phyloP scores from a whole-genome alignment of 2,329 filamentous ascomycete genomes.

The Trichoderma endophyticum region DNA sequence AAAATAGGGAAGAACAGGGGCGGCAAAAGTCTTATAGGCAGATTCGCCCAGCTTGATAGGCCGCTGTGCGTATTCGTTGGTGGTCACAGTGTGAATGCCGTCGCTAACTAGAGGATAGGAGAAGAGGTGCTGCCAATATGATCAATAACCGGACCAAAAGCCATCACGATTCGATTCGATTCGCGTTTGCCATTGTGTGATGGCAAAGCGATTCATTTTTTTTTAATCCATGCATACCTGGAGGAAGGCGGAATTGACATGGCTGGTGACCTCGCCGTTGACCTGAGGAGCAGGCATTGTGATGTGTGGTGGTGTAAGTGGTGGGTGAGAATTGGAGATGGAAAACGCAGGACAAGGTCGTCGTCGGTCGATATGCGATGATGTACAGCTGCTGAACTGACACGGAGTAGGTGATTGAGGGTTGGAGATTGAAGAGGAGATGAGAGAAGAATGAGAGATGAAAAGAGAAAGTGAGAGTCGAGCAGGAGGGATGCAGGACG shows the following conservation, averaged over 20 bases:
- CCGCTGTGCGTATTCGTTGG: slow-evolving; percentile 78
- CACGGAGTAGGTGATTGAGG: background rate
- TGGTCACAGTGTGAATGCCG: slow-evolving; percentile 72
- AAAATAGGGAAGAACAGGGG: slow-evolving; percentile 69
- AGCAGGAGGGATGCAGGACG: slow-evolving; percentile 11
- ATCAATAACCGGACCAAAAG: background rate
- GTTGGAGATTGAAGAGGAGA: background rate
- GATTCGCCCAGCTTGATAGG: slow-evolving; percentile 72
- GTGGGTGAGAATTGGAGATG: background rate
- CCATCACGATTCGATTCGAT: background rate
- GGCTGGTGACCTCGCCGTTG: slow-evolving; percentile 49
- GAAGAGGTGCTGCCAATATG: slow-evolving; percentile 64
- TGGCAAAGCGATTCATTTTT: background rate
- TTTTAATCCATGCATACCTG: slow-evolving; percentile 37
- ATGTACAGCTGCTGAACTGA: background rate
- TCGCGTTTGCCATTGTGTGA: background rate
- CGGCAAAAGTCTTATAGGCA: slow-evolving; percentile 72
- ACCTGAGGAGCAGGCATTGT: slow-evolving; percentile 44
- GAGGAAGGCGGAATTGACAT: slow-evolving; percentile 48
- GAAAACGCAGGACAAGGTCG: background rate
- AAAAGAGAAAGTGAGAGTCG: background rate
- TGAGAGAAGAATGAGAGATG: background rate
- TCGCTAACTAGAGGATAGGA: slow-evolving; percentile 83
- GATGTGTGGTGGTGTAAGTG: slow-evolving; percentile 1
- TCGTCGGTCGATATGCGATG: background rate